phyloP scores from a whole-genome alignment of 139 green algal genomes.

The Chlamydomonas urium region DNA sequence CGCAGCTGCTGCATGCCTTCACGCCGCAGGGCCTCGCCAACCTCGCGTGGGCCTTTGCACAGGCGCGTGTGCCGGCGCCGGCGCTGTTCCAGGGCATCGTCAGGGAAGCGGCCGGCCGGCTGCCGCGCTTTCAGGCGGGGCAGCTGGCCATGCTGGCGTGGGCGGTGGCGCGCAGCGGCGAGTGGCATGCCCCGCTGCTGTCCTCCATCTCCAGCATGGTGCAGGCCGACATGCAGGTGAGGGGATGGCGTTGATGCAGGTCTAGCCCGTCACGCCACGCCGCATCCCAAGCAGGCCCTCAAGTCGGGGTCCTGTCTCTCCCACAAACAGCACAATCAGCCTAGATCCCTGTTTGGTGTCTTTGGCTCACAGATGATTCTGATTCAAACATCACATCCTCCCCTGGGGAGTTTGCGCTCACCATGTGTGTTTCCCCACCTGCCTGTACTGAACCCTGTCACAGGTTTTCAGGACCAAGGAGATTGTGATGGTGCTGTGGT shows the following conservation, averaged over 20 bases:
- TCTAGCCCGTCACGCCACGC: too few relatives aligned
- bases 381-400: too few relatives aligned
- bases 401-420: too few relatives aligned
- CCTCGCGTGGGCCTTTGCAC: neutral
- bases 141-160: conserved; percentile 8
- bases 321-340: too few relatives aligned
- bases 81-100: neutral
- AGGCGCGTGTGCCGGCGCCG: neutral
- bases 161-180: conserved; percentile 1
- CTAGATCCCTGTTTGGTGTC: too few relatives aligned
- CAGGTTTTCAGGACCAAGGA: conserved; percentile 2
- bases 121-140: neutral
- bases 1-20: conserved; percentile 8
- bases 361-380: too few relatives aligned
- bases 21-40: conserved; percentile 13
- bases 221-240: conserved; percentile 1
- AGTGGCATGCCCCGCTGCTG: neutral
- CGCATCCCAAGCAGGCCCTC: too few relatives aligned
- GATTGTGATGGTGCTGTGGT: conserved; percentile 15
- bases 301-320: too few relatives aligned
- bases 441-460: too few relatives aligned
- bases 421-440: too few relatives aligned
- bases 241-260: too few relatives aligned
- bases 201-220: neutral
- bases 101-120: neutral